Base-by-base conservation (phyloP, 176 grass and related monocot species). In the Triticum monococcum region DNA sequence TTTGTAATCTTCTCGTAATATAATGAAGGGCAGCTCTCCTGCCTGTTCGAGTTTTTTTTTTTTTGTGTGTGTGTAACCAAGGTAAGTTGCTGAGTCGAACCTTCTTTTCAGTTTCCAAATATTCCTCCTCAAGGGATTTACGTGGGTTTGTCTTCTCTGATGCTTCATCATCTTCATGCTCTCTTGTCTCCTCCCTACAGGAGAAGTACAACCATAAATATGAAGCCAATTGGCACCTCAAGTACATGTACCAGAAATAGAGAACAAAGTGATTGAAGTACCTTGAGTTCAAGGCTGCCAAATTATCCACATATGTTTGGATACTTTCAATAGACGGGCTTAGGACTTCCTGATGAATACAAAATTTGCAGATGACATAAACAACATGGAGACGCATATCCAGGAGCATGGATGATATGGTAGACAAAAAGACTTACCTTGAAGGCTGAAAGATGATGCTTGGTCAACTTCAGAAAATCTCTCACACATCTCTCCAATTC, bases 51-150 rank as follows among this genome's bases (percentile, higher is more conserved):
- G 50, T 54, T 54, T 54, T 54, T 54, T 5, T 17, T 54, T 2
- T 17, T 45, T 0, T 41, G 40, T 45, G 45, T 14, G 45, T 52
- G 48, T 54, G 18, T 59, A 8, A 40, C 17, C 22, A 82, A 80
- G 62, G 8, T 24, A 80, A 59, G 60, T 72, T 37, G 61, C 3
- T 22, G 6, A 41, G 61, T 46, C 4, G 13, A 20, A 99, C 97
- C 92, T 97, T 96, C 88, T 91, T 99, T 85, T 99, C 94, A 57
- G 91, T 91, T 91, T 91, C 90, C 86, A 99, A 82, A 83, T 97
- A 99, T 82, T 94, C 97, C 77, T 99, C 92, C 71, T 99, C 92
- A 41, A 99, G 84, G 81, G 50, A 86, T 84, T 86, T 97, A 59
- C 83, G 85, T 41, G 91, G 92, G 68, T 86, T 92, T 77, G 88